Conservation (phyloP, 371 early-diverging fungal species). For the Ordospora pajunii region DNA sequence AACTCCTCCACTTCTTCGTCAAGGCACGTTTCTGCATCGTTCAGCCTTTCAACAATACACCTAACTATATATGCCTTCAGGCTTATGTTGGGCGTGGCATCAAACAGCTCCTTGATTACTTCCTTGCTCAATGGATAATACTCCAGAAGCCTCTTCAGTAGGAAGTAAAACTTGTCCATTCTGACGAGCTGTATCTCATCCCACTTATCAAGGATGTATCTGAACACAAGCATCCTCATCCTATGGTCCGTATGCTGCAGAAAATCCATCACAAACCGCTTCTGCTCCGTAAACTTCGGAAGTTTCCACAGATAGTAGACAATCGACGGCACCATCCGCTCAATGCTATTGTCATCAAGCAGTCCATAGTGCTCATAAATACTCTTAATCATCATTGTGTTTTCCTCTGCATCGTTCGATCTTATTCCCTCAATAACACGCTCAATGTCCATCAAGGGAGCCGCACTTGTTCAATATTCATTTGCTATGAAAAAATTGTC, state of each 20-base stretch:
- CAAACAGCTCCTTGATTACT: background rate
- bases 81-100: background rate
- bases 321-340: background rate
- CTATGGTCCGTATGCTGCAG: background rate
- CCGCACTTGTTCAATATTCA: too few relatives aligned
- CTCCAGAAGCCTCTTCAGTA: slow-evolving; percentile 4
- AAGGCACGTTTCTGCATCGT: background rate
- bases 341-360: background rate
- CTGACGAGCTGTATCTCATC: background rate
- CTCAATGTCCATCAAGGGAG: background rate
- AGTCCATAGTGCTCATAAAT: background rate
- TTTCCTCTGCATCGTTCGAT: background rate
- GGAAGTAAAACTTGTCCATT: slow-evolving; percentile 15
- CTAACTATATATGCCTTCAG: background rate
- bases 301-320: slow-evolving; percentile 13
- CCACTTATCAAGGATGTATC: background rate
- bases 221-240: background rate
- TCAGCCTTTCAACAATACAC: background rate
- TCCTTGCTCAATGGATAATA: background rate
- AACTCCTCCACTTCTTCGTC: slow-evolving; percentile 8
- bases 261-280: background rate
- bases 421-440: background rate
- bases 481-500: background rate
- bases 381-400: background rate
- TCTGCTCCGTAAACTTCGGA: slow-evolving; percentile 3